Base-by-base conservation (phyloP, 352 stramenopile species). In the Peronosclerospora sorghi region DNA sequence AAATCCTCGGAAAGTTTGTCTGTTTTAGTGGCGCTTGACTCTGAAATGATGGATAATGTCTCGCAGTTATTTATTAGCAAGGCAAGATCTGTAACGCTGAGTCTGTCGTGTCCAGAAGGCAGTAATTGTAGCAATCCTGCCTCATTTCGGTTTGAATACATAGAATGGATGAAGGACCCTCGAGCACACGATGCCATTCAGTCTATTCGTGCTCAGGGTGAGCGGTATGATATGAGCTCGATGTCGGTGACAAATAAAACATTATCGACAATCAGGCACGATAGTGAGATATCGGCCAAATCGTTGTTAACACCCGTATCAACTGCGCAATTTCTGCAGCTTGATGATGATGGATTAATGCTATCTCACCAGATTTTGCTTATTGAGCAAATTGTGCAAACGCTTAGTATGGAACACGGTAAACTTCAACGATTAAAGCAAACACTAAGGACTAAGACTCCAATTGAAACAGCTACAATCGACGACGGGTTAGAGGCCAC, bases 1-100 rank as follows among this genome's bases (percentile, higher is more conserved):
- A 86, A 91, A 42, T 93, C 86, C 41, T 88, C 78, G 0, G 81
- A 91, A 29, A 87, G 83, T 21, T 32, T 93, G 35, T 90, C 78
- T 5, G 66, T 86, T 47, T 45, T 90, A 12, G 71, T 90, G 15
- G 67, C 75, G 0, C 47, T 90, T 1, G 78, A 90, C 60, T 69
- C 73, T 0, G 78, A 90, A 55, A 59, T 90, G 37, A 39, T 88
- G 9, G 73, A 86, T 34, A 80, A 75, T 42, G 72, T 87, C 13
- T 68, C 73, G 4, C 73, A 83, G 35, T 59, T 93, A 0, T 93
- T 88, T 40, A 47, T 69, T 4, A 87, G 72, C 44, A 91, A 91
- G 40, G 50, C 68, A 17, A 69, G 78, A 26, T 68, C 72, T 0
- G 62, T 91, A 14, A 88, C 69, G 7, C 71, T 85, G 43, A 87